Conservation (phyloP, 257 asterid species). For the Lantana camara region DNA sequence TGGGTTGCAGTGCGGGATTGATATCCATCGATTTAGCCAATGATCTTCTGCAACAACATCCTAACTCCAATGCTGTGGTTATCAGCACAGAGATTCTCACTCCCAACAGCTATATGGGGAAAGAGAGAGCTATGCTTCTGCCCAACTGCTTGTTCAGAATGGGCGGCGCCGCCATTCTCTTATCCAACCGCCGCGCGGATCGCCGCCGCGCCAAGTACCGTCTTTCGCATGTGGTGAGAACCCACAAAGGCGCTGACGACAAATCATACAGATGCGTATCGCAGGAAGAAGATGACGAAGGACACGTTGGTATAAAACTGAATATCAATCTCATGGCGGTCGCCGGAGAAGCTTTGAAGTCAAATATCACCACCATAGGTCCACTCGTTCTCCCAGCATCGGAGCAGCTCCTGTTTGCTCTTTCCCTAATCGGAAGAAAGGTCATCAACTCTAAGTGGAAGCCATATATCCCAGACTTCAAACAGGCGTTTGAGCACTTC, state of each 20-base stretch:
- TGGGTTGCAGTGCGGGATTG: conserved; percentile 71
- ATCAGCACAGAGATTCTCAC: conserved; percentile 55
- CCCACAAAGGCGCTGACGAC: conserved; percentile 55
- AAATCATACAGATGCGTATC: conserved; percentile 53
- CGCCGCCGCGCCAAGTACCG: conserved; percentile 57
- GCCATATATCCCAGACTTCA: conserved; percentile 58
- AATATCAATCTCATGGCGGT: conserved; percentile 56
- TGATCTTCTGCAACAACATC: conserved; percentile 52
- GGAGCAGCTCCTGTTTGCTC: conserved; percentile 50
- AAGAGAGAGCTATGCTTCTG: conserved; percentile 53
- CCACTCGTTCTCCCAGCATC: conserved; percentile 74
- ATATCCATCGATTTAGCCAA: conserved; percentile 59
- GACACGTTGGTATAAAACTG: conserved; percentile 50
- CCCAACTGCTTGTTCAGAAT: conserved; percentile 50
- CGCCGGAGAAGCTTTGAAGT: conserved; percentile 64
- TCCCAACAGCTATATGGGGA: conserved; percentile 39
- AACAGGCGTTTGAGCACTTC: conserved; percentile 67
- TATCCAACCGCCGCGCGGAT: conserved; percentile 46
- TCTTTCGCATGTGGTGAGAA: conserved; percentile 48
- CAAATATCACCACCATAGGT: conserved; percentile 60
- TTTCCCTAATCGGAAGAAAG: conserved; percentile 39
- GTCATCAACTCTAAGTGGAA: conserved; percentile 38
- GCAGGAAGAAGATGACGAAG: conserved; percentile 60
- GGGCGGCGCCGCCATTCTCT: conserved; percentile 51
- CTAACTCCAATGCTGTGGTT: conserved; percentile 53